Conservation (phyloP, 2,329 filamentous ascomycete species). For the Orbilia ellipsospora region DNA sequence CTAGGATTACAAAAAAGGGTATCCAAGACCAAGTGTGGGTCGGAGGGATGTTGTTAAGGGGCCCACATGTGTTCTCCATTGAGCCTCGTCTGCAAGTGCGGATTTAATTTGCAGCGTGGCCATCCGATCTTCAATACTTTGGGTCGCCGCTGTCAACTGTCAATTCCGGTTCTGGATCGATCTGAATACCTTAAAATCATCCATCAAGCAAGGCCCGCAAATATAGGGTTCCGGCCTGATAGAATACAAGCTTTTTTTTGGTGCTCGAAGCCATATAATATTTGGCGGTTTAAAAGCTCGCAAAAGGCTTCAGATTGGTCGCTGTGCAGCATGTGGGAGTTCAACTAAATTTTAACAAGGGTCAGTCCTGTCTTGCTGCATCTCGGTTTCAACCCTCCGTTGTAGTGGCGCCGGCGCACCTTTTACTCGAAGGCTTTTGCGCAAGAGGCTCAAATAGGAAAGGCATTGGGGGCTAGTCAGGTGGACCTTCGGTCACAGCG, state of each 20-base stretch:
- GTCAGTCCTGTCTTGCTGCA: conserved; percentile 20
- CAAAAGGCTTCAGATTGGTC: not conserved
- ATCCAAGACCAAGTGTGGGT: conserved; percentile 37
- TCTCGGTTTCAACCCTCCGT: conserved; percentile 18
- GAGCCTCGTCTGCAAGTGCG: conserved; percentile 4
- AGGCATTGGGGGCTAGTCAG: conserved; percentile 1
- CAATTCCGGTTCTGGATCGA: conserved; percentile 9
- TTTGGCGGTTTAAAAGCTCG: not conserved
- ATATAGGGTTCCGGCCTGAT: conserved; percentile 42
- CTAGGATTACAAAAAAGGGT: conserved; percentile 14
- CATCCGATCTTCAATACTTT: not conserved
- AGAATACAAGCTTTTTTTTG: conserved; percentile 11
- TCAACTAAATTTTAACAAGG: conserved; percentile 21
- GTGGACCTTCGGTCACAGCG: not conserved
- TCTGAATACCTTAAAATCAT: not conserved
- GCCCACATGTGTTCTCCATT: conserved; percentile 24
- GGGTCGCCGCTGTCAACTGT: conserved; percentile 19
- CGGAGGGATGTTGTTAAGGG: conserved; percentile 17
- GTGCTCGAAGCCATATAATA: not conserved
- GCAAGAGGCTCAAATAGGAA: conserved; percentile 7
- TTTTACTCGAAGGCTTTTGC: not conserved
- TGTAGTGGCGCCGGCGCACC: conserved; percentile 5
- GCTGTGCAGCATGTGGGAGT: conserved; percentile 15
- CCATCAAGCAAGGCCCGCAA: conserved; percentile 17
- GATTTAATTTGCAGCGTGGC: conserved; percentile 4